Conservation (phyloP, 2,329 filamentous ascomycete genomes). For the Arthrinium phaeospermum region DNA sequence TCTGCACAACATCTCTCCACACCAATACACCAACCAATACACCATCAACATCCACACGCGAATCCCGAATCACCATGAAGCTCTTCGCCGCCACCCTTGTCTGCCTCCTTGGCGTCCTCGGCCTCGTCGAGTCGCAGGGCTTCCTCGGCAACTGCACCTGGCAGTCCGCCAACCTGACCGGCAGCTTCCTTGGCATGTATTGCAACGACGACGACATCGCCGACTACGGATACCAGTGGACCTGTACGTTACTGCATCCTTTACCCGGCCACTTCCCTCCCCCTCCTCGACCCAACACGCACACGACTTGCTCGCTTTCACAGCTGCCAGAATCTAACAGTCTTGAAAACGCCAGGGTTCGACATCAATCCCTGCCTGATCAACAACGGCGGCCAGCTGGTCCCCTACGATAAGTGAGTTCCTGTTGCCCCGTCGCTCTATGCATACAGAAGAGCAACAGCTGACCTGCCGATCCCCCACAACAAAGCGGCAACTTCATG, state of each 20-base stretch:
- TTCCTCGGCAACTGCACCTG: constrained; percentile 45
- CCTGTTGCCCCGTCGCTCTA: not conserved
- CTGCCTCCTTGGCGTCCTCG: constrained; percentile 26
- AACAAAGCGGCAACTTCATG: constrained; percentile 37
- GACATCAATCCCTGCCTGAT: constrained; percentile 41
- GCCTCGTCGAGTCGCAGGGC: constrained; percentile 39
- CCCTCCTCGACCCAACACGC: not conserved
- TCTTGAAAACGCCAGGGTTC: constrained; percentile 37
- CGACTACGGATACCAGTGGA: constrained; percentile 46
- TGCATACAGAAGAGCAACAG: not conserved
- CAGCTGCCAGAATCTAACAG: not conserved
- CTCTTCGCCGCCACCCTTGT: constrained; percentile 23
- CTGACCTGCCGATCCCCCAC: constrained; percentile 7
- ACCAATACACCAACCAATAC: not conserved
- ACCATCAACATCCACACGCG: not conserved
- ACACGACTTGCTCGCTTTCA: no score
- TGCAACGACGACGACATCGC: constrained; percentile 45
- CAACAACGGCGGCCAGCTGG: constrained; percentile 37
- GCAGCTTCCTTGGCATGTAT: constrained; percentile 44
- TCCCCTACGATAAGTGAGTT: constrained; percentile 32
- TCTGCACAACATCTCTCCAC: not conserved
- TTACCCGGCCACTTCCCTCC: not conserved
- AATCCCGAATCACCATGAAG: constrained; percentile 13
- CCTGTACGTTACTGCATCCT: constrained; percentile 38
- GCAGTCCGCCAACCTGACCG: constrained; percentile 40